These are phyloP conservation scores for Tulasnella sp. DNA, from an alignment of 768 basidiomycete species.

Conservation along the genomic window DNA sequence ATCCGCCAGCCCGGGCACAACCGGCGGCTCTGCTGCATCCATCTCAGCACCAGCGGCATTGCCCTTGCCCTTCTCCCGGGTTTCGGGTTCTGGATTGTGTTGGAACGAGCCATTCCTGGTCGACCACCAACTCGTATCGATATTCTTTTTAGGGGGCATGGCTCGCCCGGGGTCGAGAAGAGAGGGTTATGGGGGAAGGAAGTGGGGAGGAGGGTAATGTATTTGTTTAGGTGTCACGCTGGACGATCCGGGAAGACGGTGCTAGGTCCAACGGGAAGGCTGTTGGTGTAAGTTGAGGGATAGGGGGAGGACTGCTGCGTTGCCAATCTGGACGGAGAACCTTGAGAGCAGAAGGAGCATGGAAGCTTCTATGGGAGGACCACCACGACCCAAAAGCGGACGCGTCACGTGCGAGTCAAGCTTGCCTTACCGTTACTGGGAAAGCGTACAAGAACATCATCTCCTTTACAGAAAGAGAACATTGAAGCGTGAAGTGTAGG, in stretches of 20 bases:
- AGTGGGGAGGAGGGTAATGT: too few species aligned
- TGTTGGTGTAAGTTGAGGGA: neutral
- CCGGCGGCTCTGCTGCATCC: neutral
- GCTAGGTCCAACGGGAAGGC: neutral
- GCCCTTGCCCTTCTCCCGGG: neutral
- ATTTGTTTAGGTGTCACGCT: too few species aligned
- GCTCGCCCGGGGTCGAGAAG: too few species aligned
- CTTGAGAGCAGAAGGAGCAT: neutral
- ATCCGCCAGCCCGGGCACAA: neutral
- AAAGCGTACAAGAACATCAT: too few species aligned
- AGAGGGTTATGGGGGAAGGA: too few species aligned
- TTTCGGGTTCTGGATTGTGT: too few species aligned
- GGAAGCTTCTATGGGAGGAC: neutral
- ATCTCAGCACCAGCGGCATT: neutral
- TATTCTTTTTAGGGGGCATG: too few species aligned
- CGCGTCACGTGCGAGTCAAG: neutral
- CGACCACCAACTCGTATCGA: too few species aligned
- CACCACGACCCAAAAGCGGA: neutral
- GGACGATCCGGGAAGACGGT: neutral
- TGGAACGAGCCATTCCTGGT: too few species aligned
- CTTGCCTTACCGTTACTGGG: too few species aligned
- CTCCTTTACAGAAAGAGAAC: too few species aligned
- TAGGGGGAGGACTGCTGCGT: neutral
- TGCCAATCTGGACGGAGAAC: neutral
- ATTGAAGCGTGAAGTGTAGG: too few species aligned